These are phyloP conservation scores for Rhizoclosmatium globosum DNA, from an alignment of 192 early-diverging fungal species.

Conservation along the genomic window DNA sequence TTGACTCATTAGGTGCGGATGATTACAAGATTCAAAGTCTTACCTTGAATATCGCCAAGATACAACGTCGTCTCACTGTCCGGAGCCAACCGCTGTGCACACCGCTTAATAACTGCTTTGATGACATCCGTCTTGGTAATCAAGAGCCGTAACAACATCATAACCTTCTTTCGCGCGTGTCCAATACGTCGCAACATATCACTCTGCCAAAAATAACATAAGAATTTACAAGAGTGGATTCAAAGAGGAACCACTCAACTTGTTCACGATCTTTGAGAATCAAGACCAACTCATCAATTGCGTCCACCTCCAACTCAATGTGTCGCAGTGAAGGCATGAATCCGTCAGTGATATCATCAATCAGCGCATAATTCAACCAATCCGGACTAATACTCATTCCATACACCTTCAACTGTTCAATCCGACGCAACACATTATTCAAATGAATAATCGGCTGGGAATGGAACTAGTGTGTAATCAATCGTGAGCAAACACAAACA, in stretches of 20 bases:
- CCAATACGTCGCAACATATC: conserved; percentile 84
- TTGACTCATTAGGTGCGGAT: too few relatives aligned
- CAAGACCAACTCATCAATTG: conserved; percentile 93
- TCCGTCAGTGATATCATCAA: conserved; percentile 95
- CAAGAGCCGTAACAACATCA: conserved; percentile 71
- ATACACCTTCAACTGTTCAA: conserved; percentile 86
- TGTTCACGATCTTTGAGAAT: conserved; percentile 89
- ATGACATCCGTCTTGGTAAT: conserved; percentile 76
- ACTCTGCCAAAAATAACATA: conserved; percentile 46
- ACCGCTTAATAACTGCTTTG: conserved; percentile 72
- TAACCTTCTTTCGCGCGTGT: conserved; percentile 73
- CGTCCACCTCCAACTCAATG: conserved; percentile 95
- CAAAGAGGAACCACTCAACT: background rate
- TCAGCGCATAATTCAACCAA: conserved; percentile 96
- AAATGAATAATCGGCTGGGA: conserved; percentile 79
- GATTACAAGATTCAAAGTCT: background rate
- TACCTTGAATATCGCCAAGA: conserved; percentile 67
- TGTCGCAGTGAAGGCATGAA: conserved; percentile 85
- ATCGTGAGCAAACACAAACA: background rate
- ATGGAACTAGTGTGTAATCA: conserved; percentile 72
- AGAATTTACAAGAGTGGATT: conserved; percentile 35
- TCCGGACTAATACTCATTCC: conserved; percentile 86
- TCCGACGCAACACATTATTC: conserved; percentile 83
- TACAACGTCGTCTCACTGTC: conserved; percentile 62
- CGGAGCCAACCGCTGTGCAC: conserved; percentile 48